Base-by-base conservation (phyloP, 192 early-diverging fungal genomes). In the Mortierella alpina region DNA sequence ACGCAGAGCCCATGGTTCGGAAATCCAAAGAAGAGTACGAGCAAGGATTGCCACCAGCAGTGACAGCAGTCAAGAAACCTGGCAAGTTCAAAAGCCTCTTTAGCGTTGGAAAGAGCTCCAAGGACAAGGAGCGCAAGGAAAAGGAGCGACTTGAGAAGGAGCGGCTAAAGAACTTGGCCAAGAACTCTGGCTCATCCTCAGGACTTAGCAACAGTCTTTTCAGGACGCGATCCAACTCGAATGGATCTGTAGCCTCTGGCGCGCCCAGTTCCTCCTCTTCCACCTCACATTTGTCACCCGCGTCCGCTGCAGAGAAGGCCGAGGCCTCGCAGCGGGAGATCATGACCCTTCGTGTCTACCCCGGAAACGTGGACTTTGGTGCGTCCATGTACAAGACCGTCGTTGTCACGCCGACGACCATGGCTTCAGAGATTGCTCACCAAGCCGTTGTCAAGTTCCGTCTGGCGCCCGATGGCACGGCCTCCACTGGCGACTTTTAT, bases 331-430 rank as follows among this genome's bases (percentile, higher is more conserved):
- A 78, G 57, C 75, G 75, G 12, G 82, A 85, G 18, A 64, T 78
- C 65, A 82, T 82, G 62, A 80, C 88, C 8, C 61, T 90, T 10
- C 74, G 86, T 20, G 85, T 90, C 15, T 88, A 84, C 66, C 72
- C 87, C 15, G 89, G 89, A 13, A 88, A 90, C 66, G 85, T 88
- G 42, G 86, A 88, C 66, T 78, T 88, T 52, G 84, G 83, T 20
- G 84, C 87, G 55, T 83, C 84, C 8, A 80, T 75, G 60, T 90
- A 82, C 75, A 90, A 90, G 66, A 86, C 85, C 7, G 85, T 88
- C 12, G 74, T 87, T 6, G 75, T 90, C 8, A 84, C 78, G 17
- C 72, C 76, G 22, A 47, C 77, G 5, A 90, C 85, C 10, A 86
- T 82, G 54, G 72, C 87, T 6, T 82, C 77, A 13, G 85, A 85